Base-by-base conservation (phyloP, 78 protist species). In the Speleostelium caveatum region DNA sequence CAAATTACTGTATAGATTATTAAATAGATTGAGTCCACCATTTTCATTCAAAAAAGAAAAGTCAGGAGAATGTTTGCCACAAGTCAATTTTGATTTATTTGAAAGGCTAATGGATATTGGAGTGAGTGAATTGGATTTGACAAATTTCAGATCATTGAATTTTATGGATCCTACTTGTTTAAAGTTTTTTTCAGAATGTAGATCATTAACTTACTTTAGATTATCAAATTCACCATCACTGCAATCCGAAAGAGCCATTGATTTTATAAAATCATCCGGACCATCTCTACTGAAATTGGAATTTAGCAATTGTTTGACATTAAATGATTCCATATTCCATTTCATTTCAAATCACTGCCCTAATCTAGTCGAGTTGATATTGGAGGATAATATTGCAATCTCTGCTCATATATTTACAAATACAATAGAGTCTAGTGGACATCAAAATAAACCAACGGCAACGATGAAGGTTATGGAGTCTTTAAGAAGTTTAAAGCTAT, bases 321-420 rank as follows among this genome's bases (percentile, higher is more conserved):
- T 69, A 4, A 69, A 69, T 53, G 75, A 69, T 28, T 26, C 36
- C 26, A 33, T 53, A 3, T 22, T 69, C 33, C 75, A 69, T 32
- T 69, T 30, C 59, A 69, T 69, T 6, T 39, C 58, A 55, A 45
- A 69, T 59, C 45, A 69, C 59, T 69, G 75, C 22, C 56, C 58
- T 2, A 21, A 69, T 4, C 59, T 69, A 4, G 58, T 45, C 22
- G 14, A 32, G 24, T 28, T 69, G 28, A 6, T 45, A 16, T 8
- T 69, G 33, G 32, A 45, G 6, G 75, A 69, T 7, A 45, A 59
- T 53, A 69, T 69, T n/a, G 55, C 58, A 21, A 69, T 69, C 26
- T 21, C 38, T 28, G 75, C 61, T 45, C 21, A 36, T 10, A 53
- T 69, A 49, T 69, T 69, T 32, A 45, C 53, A 45, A 45, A 10